phyloP scores from a whole-genome alignment of 192 early-diverging fungal genomes.

The Coemansia sp. region DNA sequence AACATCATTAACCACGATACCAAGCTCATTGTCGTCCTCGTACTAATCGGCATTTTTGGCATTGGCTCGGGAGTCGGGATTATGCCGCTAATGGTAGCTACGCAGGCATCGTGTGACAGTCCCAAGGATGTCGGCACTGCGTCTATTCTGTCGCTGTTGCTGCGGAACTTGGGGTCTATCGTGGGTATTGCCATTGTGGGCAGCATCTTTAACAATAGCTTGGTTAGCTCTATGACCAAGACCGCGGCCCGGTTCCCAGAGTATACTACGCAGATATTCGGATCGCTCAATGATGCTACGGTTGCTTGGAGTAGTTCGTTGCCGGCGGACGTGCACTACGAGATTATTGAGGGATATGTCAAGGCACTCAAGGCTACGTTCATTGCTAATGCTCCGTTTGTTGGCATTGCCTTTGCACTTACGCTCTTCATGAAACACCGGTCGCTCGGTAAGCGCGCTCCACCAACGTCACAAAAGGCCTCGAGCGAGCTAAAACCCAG shows the following conservation, averaged over 20 bases:
- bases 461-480: not conserved
- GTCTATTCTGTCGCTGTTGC: conserved; percentile 16
- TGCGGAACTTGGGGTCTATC: conserved; percentile 28
- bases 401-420: conserved; percentile 21
- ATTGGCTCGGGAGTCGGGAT: conserved; percentile 22
- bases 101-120: conserved; percentile 18
- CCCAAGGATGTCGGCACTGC: conserved; percentile 26
- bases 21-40: conserved; percentile 12
- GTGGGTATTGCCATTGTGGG: conserved; percentile 33
- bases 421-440: conserved; percentile 24
- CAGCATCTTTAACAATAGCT: conserved; percentile 34
- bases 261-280: conserved; percentile 8
- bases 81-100: conserved; percentile 28
- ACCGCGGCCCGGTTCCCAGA: conserved; percentile 18
- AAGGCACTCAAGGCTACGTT: conserved; percentile 22
- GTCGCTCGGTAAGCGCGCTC: conserved; percentile 11
- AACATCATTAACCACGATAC: conserved; percentile 23
- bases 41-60: conserved; percentile 28
- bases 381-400: conserved; percentile 35
- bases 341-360: conserved; percentile 21
- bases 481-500: not conserved
- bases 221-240: conserved; percentile 5
- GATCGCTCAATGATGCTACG: conserved; percentile 16
- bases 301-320: conserved; percentile 20
- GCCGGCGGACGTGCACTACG: conserved; percentile 9